These are phyloP conservation scores for Exserohilum turcica DNA, from an alignment of 2,329 filamentous ascomycete genomes.

Conservation along the genomic window DNA sequence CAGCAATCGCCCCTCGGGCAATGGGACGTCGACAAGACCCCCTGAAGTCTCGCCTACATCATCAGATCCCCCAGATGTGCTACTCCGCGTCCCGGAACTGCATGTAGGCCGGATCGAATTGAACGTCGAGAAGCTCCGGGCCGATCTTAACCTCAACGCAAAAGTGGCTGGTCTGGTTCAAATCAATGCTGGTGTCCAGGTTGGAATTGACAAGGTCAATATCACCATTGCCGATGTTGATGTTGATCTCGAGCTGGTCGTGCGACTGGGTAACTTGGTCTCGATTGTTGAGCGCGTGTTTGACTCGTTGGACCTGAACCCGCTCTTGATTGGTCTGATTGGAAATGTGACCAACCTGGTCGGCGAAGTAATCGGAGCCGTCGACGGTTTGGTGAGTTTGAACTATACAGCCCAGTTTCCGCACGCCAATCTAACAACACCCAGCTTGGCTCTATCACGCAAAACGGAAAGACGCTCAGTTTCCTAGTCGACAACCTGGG, in stretches of 20 bases:
- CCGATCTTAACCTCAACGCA: slow-evolving; percentile 65
- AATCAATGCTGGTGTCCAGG: slow-evolving; percentile 57
- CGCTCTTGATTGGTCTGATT: slow-evolving; percentile 62
- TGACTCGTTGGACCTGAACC: slow-evolving; percentile 64
- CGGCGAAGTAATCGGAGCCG: slow-evolving; percentile 60
- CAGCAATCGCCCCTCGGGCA: slow-evolving; percentile 24
- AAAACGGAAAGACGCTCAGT: slow-evolving; percentile 59
- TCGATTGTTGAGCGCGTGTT: slow-evolving; percentile 67
- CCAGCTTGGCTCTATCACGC: slow-evolving; percentile 61
- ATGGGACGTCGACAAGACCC: slow-evolving; percentile 28
- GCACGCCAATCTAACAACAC: background rate
- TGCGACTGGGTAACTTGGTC: slow-evolving; percentile 64
- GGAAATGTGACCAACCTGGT: slow-evolving; percentile 60
- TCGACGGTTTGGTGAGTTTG: slow-evolving; percentile 56
- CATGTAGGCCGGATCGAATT: slow-evolving; percentile 65
- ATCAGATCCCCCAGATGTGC: slow-evolving; percentile 59
- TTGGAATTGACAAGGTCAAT: slow-evolving; percentile 59
- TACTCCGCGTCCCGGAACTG: slow-evolving; percentile 62
- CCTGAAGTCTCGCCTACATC: slow-evolving; percentile 29
- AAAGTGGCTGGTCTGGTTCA: slow-evolving; percentile 63
- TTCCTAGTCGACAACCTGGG: slow-evolving; percentile 66
- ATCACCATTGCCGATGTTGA: slow-evolving; percentile 66
- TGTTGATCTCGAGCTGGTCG: slow-evolving; percentile 63
- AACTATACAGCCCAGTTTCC: background rate
- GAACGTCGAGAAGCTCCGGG: slow-evolving; percentile 63